Base-by-base conservation (phyloP, 441 rosid species). In the Omphalea diandra region DNA sequence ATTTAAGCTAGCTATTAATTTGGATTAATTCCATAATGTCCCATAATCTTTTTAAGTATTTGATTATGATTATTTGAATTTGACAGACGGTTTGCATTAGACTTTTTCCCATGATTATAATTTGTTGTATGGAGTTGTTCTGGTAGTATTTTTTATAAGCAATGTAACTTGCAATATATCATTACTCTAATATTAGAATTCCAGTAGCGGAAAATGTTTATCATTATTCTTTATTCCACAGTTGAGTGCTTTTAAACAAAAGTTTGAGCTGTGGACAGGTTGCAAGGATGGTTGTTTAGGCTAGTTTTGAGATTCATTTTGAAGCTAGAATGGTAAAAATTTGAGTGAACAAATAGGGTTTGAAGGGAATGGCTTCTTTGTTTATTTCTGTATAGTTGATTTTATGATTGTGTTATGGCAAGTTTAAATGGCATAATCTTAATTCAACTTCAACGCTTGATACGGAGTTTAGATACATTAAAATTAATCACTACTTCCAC, bases 361-460 rank as follows among this genome's bases (percentile, higher is more conserved):
- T n/a, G n/a, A n/a, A n/a, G n/a, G n/a, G n/a, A n/a, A n/a, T n/a
- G n/a, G n/a, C n/a, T n/a, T n/a, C n/a, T n/a, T n/a, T n/a, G n/a
- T n/a, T n/a, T n/a, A n/a, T n/a, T n/a, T n/a, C n/a, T n/a, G n/a
- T n/a, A n/a, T n/a, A n/a, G n/a, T n/a, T n/a, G n/a, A n/a, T n/a
- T n/a, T n/a, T n/a, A n/a, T n/a, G n/a, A n/a, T n/a, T n/a, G n/a
- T n/a, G n/a, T n/a, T n/a, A n/a, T n/a, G n/a, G n/a, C n/a, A n/a
- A n/a, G n/a, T n/a, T n/a, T n/a, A n/a, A n/a, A n/a, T n/a, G n/a
- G n/a, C n/a, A n/a, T 67, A 83, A 86, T 69, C 94, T 88, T 5
- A 85, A 81, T 73, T 90, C 94, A n/a, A 83, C 88, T 52, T 68
- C 88, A 3, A 88, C 83, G 84, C 89, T 91, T 63, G 86, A 84